Conservation (phyloP, 2,329 filamentous ascomycete species). For the Cladosporium cucumerinum region DNA sequence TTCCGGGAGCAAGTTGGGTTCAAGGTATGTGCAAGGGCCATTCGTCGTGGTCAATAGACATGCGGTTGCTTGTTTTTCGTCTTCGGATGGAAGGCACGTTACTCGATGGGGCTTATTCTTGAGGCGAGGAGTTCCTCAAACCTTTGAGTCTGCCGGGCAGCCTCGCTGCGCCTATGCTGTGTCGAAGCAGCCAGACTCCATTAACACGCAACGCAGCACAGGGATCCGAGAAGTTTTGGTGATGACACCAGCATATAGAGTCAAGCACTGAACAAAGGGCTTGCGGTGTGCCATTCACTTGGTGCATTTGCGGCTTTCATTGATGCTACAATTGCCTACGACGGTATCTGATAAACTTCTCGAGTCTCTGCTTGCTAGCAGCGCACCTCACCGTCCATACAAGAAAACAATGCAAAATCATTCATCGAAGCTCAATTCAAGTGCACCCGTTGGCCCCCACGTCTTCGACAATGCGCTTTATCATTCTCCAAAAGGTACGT, state of each 20-base stretch:
- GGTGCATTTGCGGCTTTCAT: slow-evolving; percentile 35
- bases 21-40: slow-evolving; percentile 55
- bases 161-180: slow-evolving; percentile 49
- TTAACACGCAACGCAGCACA: slow-evolving; percentile 28
- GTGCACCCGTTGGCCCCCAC: neutral
- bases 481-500: neutral
- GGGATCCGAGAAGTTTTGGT: slow-evolving; percentile 55
- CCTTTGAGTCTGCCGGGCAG: slow-evolving; percentile 44
- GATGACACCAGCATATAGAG: slow-evolving; percentile 94
- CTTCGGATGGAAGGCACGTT: slow-evolving; percentile 54
- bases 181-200: slow-evolving; percentile 66
- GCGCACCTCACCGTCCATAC: neutral
- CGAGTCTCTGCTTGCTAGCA: slow-evolving; percentile 15
- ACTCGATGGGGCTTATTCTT: slow-evolving; percentile 99
- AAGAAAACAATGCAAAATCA: neutral
- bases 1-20: slow-evolving; percentile 39
- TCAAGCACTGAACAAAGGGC: slow-evolving; percentile 81
- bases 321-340: slow-evolving; percentile 42
- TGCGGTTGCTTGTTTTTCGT: slow-evolving; percentile 74
- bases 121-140: slow-evolving; percentile 77
- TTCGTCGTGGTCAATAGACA: slow-evolving; percentile 97
- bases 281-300: slow-evolving; percentile 47
- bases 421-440: neutral
- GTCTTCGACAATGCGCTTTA: neutral
- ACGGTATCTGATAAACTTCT: slow-evolving; percentile 46